phyloP scores from a whole-genome alignment of 2,329 filamentous ascomycete genomes.

The Calonectria pseudoreteaudii region DNA sequence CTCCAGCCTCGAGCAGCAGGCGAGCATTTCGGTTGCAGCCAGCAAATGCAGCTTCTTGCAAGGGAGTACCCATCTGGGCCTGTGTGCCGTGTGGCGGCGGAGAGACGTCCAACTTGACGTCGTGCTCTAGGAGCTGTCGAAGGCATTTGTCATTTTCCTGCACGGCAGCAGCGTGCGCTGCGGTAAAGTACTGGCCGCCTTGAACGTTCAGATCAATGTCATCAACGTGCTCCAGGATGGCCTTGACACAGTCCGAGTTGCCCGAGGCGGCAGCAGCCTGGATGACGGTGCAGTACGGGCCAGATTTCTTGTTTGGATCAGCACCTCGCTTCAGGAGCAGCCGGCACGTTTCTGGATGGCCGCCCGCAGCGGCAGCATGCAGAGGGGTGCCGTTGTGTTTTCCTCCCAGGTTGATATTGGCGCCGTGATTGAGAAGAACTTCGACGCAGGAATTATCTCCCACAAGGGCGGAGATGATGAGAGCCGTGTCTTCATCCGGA shows the following conservation, averaged over 20 bases:
- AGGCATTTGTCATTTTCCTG: constrained; percentile 24
- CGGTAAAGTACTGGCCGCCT: constrained; percentile 16
- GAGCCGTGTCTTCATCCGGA: constrained; percentile 18
- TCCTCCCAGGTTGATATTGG: constrained; percentile 12
- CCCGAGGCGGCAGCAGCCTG: constrained; percentile 24
- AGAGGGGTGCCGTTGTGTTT: constrained; percentile 15
- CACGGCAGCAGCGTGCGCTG: constrained; percentile 19
- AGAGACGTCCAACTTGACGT: constrained; percentile 7
- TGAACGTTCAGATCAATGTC: constrained; percentile 22
- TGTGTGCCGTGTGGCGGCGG: background rate
- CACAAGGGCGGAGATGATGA: constrained; percentile 7
- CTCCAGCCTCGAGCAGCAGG: constrained; percentile 24
- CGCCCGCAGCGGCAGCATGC: constrained; percentile 22
- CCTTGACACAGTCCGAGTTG: constrained; percentile 18
- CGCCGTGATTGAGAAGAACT: constrained; percentile 4
- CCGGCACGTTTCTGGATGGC: constrained; percentile 1
- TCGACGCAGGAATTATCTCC: constrained; percentile 12
- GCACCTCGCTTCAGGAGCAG: constrained; percentile 21
- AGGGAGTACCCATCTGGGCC: constrained; percentile 13
- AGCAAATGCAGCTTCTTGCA: constrained; percentile 22
- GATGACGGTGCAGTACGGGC: constrained; percentile 18
- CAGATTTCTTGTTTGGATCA: constrained; percentile 8
- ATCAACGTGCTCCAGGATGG: constrained; percentile 12
- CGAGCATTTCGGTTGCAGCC: constrained; percentile 28
- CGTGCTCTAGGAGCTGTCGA: constrained; percentile 16